These are phyloP conservation scores for Pseudopyrenochaeta lycopersici DNA, from an alignment of 2,329 filamentous ascomycete genomes.

Conservation along the genomic window DNA sequence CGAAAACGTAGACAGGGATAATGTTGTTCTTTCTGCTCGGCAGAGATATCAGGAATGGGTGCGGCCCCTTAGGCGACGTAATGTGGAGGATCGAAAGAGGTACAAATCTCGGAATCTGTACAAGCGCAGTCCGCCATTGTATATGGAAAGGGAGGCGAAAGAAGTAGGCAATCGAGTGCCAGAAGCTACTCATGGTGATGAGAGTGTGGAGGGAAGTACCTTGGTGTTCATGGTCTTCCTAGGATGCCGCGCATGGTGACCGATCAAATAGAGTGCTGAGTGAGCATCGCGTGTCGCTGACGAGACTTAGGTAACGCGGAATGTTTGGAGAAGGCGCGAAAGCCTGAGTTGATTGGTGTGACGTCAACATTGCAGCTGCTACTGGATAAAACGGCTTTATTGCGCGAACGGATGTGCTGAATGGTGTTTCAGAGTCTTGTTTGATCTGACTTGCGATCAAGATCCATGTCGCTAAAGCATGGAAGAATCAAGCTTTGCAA, in stretches of 20 bases:
- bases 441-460: neutral
- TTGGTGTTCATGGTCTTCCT: constrained; percentile 6
- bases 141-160: constrained; percentile 41
- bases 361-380: neutral
- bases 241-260: constrained; percentile 1
- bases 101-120: constrained; percentile 50
- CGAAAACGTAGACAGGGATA: constrained; percentile 54
- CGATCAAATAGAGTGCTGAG: constrained; percentile 8
- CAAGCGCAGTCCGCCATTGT: constrained; percentile 49
- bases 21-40: constrained; percentile 48
- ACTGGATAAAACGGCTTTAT: neutral
- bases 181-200: constrained; percentile 40
- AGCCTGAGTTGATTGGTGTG: neutral
- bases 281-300: neutral
- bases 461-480: neutral
- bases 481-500: neutral
- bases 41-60: constrained; percentile 52
- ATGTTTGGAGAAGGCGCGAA: neutral
- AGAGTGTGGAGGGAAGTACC: neutral
- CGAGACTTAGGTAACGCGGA: neutral
- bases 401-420: neutral
- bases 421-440: neutral
- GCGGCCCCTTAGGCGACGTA: constrained; percentile 53
- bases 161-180: constrained; percentile 45
- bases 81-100: constrained; percentile 48